Evolutionary conservation across 192 early-diverging fungal genomes (phyloP).

Genomic region (Coemansia sp.): DNA sequence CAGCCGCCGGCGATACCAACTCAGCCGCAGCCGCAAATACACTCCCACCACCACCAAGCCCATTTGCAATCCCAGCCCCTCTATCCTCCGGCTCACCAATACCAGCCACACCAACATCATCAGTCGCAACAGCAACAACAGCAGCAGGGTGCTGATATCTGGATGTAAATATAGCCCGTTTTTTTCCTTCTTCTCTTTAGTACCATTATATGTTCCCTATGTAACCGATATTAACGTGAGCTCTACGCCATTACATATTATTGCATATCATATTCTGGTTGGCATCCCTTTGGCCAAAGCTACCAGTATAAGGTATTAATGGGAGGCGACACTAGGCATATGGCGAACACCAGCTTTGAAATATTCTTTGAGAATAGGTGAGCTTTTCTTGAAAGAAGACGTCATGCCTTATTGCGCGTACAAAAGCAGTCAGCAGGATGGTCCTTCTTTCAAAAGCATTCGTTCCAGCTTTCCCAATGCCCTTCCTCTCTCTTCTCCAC

Average conservation of each 20-base stretch:
- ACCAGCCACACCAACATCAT: slow-evolving; percentile 11
- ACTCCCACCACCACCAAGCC: slow-evolving; percentile 11
- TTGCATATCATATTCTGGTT: neutral
- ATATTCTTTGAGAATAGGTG: neutral
- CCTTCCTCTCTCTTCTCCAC: neutral
- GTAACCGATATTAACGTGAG: neutral
- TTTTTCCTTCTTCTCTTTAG: neutral
- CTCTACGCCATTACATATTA: neutral
- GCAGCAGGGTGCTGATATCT: slow-evolving; percentile 12
- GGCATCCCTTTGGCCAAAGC: too few relatives aligned
- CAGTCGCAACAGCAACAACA: slow-evolving; percentile 5
- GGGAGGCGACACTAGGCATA: neutral
- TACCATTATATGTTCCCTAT: neutral
- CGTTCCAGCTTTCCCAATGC: neutral
- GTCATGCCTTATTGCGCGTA: neutral
- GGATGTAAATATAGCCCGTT: slow-evolving; percentile 35
- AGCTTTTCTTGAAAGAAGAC: neutral
- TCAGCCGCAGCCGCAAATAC: slow-evolving; percentile 17
- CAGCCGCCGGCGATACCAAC: slow-evolving; percentile 16
- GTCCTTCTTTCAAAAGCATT: neutral
- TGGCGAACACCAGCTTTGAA: neutral
- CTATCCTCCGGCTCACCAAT: slow-evolving; percentile 16
- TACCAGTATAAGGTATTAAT: neutral
- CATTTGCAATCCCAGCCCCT: slow-evolving; percentile 17
- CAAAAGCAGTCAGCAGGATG: neutral